Evolutionary conservation across 1,139 yeast species (phyloP), one percentile per base, ranked within the genome.

Genomic region (Pneumocystis murina): DNA sequence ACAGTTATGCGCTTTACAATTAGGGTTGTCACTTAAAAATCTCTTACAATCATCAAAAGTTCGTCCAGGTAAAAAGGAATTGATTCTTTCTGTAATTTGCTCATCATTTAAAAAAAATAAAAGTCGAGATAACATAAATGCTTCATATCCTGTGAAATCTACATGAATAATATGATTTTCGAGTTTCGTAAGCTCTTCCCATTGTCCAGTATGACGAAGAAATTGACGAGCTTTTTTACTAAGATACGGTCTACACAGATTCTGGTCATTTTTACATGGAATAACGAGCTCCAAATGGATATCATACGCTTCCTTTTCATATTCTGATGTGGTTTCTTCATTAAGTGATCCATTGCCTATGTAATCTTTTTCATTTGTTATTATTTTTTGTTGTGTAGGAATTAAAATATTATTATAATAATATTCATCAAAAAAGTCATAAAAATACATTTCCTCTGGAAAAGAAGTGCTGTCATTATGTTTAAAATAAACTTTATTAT

Each of bases 161-260:
- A 48, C 33, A 48, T 48, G 55, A 12, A 48, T 48, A 48, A 48
- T 48, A 8, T 48, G 33, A 24, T 48, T 48, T 24, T 48, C 33
- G 8, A 48, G 28, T 8, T 48, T 48, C 6, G 5, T 20, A 48
- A 48, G 55, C 16, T 48, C 55, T 12, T 48, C 55, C 55, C 55
- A 48, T 3, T 48, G 30, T 2, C 55, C 55, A 7, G 55, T 16
- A 48, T 48, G 33, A 48, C 55, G 55, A 48, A 48, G 55, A 48
- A 48, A 48, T 48, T 48, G 55, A 48, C 55, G 55, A 48, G 55
- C 55, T 48, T 48, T 48, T 48, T 24, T 48, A 48, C 55, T 48
- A 24, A 48, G 55, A 48, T 48, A 48, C 10, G 55, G 55, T 48
- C 55, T 48, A 24, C 55, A 48, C 14, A 48, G 14, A 24, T 48